Base-by-base conservation (phyloP, 805 yeast species). In the Monosporozyma siamensis region DNA sequence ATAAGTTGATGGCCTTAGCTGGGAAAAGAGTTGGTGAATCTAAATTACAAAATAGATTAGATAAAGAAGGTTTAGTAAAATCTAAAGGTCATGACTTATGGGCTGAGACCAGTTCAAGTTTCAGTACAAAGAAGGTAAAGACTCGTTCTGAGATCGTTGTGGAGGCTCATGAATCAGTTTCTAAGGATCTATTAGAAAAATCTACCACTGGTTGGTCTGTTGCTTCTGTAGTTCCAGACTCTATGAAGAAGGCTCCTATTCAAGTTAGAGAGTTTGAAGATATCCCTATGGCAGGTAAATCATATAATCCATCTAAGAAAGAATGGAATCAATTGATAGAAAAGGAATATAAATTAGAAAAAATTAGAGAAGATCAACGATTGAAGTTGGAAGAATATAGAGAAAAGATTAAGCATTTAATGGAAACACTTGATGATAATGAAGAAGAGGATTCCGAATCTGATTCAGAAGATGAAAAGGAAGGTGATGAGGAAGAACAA, bases 291-390 rank as follows among this genome's bases (percentile, higher is more conserved):
- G 92, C 81, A 2, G 97, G 97, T 43, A 84, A 82, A 60, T 89
- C 97, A 2, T 92, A 63, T 34, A 92, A 92, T 58, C 98, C 98
- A 21, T 73, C 90, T 10, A 68, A 80, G 49, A 82, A 80, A 43
- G 77, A 83, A 22, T 92, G 98, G 98, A 77, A 78, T 52, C 64
- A 62, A 15, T 70, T 89, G 51, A 75, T 92, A 41, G 67, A 75
- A 41, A 67, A 70, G 42, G 97, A 88, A 63, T 80, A 71, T 52
- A 70, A 59, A 41, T 68, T 70, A 42, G 95, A 87, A 55, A 75
- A 77, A 54, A 70, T 74, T 39, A 74, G 70, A 43, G 96, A 86
- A 53, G 76, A 77, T 45, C 72, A 77, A 53, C 73, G 82, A 54
- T 62, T 74, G 42, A 70, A 71, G 42, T 68, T 84, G 44, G 77